Base-by-base conservation (phyloP, 148 eudicot species). In the Salicornia ramosissima region DNA sequence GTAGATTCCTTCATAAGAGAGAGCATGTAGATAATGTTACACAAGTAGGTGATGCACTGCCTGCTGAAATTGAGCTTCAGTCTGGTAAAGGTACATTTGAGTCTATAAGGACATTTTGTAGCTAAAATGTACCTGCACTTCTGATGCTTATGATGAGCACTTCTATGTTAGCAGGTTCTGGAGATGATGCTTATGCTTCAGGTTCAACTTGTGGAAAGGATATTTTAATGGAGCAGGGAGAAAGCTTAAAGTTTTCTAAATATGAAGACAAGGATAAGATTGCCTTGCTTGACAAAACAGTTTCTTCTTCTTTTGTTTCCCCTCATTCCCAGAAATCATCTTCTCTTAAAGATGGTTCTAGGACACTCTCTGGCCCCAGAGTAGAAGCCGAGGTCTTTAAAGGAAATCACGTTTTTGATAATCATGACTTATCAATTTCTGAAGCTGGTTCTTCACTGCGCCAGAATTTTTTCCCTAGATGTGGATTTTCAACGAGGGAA, bases 1-100 rank as follows among this genome's bases (percentile, higher is more conserved):
- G 96, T 83, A 86, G 85, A 80, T 90, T 93, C 71, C 86, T 87
- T 76, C 98, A 93, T 73, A 68, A 77, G 59, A 93, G 75, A 70
- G 88, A 84, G 49, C 31, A 71, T 59, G 70, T 70, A 57, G 77
- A 75, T 67, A 57, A 40, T 54, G 59, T 33, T 60, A 72, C 73
- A 69, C 71, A 59, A 43, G 75, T 75, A 25, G 87, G 79, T 46
- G 81, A 60, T 64, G 47, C 51, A 57, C 65, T 75, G 64, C 62
- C 80, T 67, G 58, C 63, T 30, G 74, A 78, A 78, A 72, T 67
- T 73, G 80, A 70, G 74, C 62, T 55, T 43, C 73, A 57, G 70
- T 72, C 70, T 49, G 72, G 56, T 55, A 73, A 77, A 87, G 95
- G 96, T 90, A 78, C 60, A 71, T 61, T 56, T 16, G 6, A 55